These are phyloP conservation scores for Ziziphus jujuba DNA, from an alignment of 306 rosid genomes.

Conservation along the genomic window DNA sequence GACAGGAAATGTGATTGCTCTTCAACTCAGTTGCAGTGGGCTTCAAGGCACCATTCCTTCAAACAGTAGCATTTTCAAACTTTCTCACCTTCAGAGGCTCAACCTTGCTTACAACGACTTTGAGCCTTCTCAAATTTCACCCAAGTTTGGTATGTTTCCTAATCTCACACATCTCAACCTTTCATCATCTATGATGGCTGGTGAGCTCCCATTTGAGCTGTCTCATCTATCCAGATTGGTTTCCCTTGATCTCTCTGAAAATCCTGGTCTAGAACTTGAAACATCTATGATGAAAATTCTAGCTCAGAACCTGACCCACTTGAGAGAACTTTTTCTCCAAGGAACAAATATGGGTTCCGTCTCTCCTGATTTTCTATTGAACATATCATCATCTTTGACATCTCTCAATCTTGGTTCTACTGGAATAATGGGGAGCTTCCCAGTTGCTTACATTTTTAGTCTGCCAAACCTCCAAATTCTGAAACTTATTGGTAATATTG, in stretches of 20 bases:
- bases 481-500: too few species aligned
- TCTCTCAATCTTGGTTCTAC: too few species aligned
- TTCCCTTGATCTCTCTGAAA: background rate
- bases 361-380: too few species aligned
- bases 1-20: background rate
- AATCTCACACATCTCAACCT: background rate
- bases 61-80: background rate
- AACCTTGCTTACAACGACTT: background rate
- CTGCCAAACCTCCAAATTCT: too few species aligned
- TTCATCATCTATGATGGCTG: background rate
- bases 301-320: too few species aligned
- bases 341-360: too few species aligned
- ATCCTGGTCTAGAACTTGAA: too few species aligned
- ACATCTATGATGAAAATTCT: too few species aligned
- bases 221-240: background rate
- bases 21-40: background rate
- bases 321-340: too few species aligned
- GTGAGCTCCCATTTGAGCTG: background rate
- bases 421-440: too few species aligned
- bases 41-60: background rate
- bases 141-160: background rate
- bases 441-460: too few species aligned
- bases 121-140: background rate
- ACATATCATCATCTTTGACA: too few species aligned
- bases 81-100: background rate